Evolutionary conservation across 2,329 filamentous ascomycete genomes (phyloP).

Genomic region (Tympanopsis confertula): DNA sequence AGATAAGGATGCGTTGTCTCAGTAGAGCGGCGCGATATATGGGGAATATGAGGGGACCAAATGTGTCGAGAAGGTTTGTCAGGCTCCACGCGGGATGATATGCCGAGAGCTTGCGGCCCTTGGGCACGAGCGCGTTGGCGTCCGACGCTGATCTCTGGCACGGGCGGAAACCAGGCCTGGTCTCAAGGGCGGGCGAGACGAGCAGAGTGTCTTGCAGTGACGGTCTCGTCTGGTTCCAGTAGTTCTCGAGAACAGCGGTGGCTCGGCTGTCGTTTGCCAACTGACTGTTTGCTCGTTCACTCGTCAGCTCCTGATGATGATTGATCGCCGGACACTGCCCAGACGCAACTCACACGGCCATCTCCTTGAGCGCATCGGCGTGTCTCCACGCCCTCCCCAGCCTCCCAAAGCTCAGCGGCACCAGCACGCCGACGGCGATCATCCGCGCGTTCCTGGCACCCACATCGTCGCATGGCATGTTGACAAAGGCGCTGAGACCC

Average conservation of each 20-base stretch:
- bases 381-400: constrained; percentile 84
- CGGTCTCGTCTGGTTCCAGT: constrained; percentile 58
- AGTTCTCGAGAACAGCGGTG: constrained; percentile 57
- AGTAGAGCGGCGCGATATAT: constrained; percentile 78
- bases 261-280: constrained; percentile 45
- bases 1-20: constrained; percentile 77
- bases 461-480: constrained; percentile 65
- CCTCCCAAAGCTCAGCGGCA: constrained; percentile 73
- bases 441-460: constrained; percentile 79
- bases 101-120: constrained; percentile 57
- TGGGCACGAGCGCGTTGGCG: constrained; percentile 41
- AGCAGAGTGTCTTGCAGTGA: constrained; percentile 17
- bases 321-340: neutral
- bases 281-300: constrained; percentile 38
- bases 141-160: constrained; percentile 52
- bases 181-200: constrained; percentile 10
- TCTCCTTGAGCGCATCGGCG: constrained; percentile 60
- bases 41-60: constrained; percentile 86
- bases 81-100: constrained; percentile 83
- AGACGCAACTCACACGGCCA: constrained; percentile 48
- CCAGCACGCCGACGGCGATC: constrained; percentile 80
- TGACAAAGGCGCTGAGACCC: constrained; percentile 84
- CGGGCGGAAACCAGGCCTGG: constrained; percentile 34
- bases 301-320: neutral
- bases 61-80: constrained; percentile 63